A percentile compares a stretch with the other conserved stretches of the same genome.
Evolutionary conservation across 2,329 filamentous ascomycete genomes (phyloP).

Genomic region (Ophiocordyceps robertsii): DNA sequence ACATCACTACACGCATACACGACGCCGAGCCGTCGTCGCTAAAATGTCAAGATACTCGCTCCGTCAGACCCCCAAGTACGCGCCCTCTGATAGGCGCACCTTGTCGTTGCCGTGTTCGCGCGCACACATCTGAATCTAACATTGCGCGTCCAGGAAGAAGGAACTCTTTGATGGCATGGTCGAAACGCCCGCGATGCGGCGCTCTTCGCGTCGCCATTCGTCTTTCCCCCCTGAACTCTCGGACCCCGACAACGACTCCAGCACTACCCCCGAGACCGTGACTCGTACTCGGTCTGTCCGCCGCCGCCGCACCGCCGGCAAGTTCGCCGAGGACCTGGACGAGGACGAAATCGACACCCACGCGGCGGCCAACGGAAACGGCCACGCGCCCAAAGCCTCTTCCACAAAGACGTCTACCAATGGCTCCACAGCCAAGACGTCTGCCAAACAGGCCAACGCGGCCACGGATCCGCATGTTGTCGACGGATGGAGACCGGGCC

Average conservation of each 20-base stretch:
- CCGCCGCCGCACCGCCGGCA: constrained; percentile 28
- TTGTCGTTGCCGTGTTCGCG: background rate
- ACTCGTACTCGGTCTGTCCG: constrained; percentile 22
- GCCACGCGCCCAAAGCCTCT: background rate
- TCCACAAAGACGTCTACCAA: too few relatives aligned
- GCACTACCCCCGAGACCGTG: constrained; percentile 29
- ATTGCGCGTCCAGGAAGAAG: constrained; percentile 34
- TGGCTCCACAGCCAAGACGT: too few relatives aligned
- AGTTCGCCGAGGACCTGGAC: constrained; percentile 30
- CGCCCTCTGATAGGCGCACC: background rate
- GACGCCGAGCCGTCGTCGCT: background rate
- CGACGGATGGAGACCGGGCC: constrained; percentile 46
- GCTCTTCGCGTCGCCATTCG: constrained; percentile 36
- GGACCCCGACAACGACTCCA: constrained; percentile 36
- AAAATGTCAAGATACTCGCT: constrained; percentile 16
- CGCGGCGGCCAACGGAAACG: background rate
- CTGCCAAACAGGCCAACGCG: background rate
- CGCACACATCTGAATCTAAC: background rate
- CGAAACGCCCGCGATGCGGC: constrained; percentile 34
- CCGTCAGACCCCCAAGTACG: constrained; percentile 17
- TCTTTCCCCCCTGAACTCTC: constrained; percentile 29
- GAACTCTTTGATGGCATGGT: constrained; percentile 49
- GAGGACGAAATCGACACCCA: constrained; percentile 21
- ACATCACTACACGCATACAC: background rate
- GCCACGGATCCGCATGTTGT: constrained; percentile 12